Evolutionary conservation across 2,329 filamentous ascomycete genomes (phyloP), one percentile per base, ranked within the genome.

Genomic region (Rhinocladiella mackenziei): DNA sequence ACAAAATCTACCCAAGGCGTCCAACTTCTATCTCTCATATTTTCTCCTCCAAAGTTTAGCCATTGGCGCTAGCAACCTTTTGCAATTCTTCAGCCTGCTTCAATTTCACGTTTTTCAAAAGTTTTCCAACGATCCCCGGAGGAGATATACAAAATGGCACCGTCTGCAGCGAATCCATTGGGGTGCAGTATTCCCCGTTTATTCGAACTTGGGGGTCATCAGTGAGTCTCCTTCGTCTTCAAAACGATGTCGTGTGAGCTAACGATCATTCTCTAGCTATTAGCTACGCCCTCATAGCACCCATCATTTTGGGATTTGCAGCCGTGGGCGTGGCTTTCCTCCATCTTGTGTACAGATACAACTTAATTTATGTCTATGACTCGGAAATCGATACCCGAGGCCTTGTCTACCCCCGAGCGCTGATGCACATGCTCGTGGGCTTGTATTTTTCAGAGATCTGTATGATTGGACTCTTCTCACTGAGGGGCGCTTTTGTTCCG

Each of bases 11-110:
- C 92, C 92, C n/a, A 86, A 83, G 53, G 83, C 89, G 0, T 91
- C 88, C 45, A 97, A 94, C 65, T 94, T 96, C 61, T 98, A 96
- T 65, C 83, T 97, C 5, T 89, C 84, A 0, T 98, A 96, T 69
- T 94, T 97, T 57, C 77, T 97, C n/a, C 80, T 98, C 1, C 91
- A 97, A 64, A 92, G 91, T 22, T 62, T 97, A 32, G 83, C 43
- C 3, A 40, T 47, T 17, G 48, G 77, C 84, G 57, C 75, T 89
- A n/a, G 13, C 15, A 30, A 29, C 8, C 45, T 56, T 11, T 41
- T 52, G 22, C 55, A 51, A 19, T 45, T 48, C 17, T 45, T 34
- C 39, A 50, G 43, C 19, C 25, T 82, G 2, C 81, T 91, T 49
- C 84, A 87, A 3, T 52, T 51, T 23, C 41, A 53, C 13, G 42